Conservation (phyloP, 2,329 filamentous ascomycete species). For the Talaromyces atroroseus region DNA sequence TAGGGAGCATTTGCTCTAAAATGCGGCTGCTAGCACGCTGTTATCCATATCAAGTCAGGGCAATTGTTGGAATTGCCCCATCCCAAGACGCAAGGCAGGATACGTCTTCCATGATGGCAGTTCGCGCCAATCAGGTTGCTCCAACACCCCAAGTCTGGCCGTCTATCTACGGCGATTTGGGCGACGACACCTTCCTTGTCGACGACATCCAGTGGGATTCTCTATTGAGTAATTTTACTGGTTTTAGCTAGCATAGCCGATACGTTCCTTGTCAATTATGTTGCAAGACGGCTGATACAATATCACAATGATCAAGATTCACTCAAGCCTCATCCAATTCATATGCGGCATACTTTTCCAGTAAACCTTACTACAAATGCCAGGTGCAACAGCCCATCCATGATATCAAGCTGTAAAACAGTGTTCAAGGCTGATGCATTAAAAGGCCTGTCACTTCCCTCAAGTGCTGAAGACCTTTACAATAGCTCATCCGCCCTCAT, state of each 20-base stretch:
- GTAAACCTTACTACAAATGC: too few species aligned
- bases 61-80: constrained; percentile 11
- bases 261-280: not conserved
- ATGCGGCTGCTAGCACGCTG: constrained; percentile 19
- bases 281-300: not conserved
- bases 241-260: constrained; percentile 15
- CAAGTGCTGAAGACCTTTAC: too few species aligned
- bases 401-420: too few species aligned
- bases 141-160: too few species aligned
- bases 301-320: too few species aligned
- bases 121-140: too few species aligned
- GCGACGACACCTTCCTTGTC: constrained; percentile 13
- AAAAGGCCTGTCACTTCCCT: too few species aligned
- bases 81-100: constrained; percentile 6
- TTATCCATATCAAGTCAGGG: constrained; percentile 20
- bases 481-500: too few species aligned
- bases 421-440: too few species aligned
- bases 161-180: not conserved
- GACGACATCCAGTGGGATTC: constrained; percentile 20
- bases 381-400: too few species aligned
- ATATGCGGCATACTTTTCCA: too few species aligned
- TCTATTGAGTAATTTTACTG: constrained; percentile 19
- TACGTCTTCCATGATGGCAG: not conserved
- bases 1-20: constrained; percentile 20
- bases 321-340: too few species aligned